Base-by-base conservation (phyloP, 139 green algal genomes). In the Chlorella sp. region DNA sequence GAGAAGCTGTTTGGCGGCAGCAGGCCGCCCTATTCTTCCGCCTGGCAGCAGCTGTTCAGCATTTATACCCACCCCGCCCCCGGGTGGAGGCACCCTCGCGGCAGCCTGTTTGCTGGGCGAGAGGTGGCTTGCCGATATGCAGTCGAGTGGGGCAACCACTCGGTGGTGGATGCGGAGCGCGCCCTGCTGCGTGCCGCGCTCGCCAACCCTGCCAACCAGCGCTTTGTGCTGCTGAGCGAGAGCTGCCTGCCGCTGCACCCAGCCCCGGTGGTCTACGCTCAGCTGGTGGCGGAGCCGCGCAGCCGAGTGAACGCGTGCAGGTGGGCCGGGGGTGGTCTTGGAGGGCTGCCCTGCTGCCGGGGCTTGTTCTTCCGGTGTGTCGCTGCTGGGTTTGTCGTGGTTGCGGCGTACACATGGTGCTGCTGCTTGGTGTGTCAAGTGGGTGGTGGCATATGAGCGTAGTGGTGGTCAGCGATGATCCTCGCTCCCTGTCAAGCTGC, bases 141-240 rank as follows among this genome's bases (percentile, higher is more conserved):
- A 5, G 80, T 85, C 12, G 41, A 34, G 20, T 91, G 86, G 86
- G 86, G 86, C 1, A 62, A 84, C 44, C 86, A 89, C 71, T 87
- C 76, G 39, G n/a, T 91, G 7, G 76, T 75, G n/a, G 84, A 86
- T 30, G 89, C 87, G 13, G 80, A 87, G 55, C 74, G 84, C 2
- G 41, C 36, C 41, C 64, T 93, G 81, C 55, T 93, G 57, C n/a
- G 55, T 28, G 73, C 84, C 12, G 90, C 90, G 25, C 72, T 93
- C 56, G 3, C 38, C 63, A 88, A 93, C 41, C 83, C 90, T 0
- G n/a, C 76, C 23, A 91, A 91, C 38, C 38, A 86, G 80, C 84
- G 82, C 36, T 93, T 92, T 83, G 69, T 87, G 57, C 86, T 93
- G 80, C 75, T 88, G 25, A 70, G 68, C 30, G 90, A 92, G 34